A percentile compares a stretch with the other conserved stretches of the same genome.
Conservation (phyloP, 2,329 filamentous ascomycete species). For the Sporothrix phasma region DNA sequence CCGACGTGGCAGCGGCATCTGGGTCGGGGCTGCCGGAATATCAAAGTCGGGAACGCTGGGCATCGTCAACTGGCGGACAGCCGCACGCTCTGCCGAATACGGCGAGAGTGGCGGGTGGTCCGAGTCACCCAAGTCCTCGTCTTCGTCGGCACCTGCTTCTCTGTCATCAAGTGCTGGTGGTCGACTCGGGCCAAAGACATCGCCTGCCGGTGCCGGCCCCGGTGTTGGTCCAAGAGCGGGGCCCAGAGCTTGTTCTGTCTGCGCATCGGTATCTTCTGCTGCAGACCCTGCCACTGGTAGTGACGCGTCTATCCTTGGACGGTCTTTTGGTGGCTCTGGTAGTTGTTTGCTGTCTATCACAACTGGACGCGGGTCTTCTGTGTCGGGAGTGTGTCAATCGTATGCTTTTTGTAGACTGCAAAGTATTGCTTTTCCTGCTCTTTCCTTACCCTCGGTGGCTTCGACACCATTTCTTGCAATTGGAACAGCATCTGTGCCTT, state of each 20-base stretch:
- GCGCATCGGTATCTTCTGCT: not conserved
- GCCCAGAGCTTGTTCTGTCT: not conserved
- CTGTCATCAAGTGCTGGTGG: conserved; percentile 8
- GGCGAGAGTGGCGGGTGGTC: conserved; percentile 42
- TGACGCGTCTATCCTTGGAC: not conserved
- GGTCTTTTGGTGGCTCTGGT: not conserved
- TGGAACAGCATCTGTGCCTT: not conserved
- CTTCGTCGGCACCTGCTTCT: not conserved
- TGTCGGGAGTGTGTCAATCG: not conserved
- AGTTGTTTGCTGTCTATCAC: not conserved
- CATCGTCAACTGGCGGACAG: conserved; percentile 63
- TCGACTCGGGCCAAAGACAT: conserved; percentile 16
- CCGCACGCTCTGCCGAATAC: conserved; percentile 54
- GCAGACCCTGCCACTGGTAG: not conserved
- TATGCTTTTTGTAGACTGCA: no score
- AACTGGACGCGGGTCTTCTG: not conserved
- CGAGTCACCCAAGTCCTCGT: conserved; percentile 9
- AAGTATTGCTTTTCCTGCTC: no score
- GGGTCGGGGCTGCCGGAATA: conserved; percentile 66
- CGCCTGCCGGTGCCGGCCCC: not conserved
- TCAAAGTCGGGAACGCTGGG: conserved; percentile 61
- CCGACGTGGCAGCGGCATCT: conserved; percentile 41
- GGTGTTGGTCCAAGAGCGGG: not conserved
- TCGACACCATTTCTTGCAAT: not conserved
- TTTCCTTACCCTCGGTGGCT: not conserved